These are phyloP conservation scores for Tetrahymena borealis DNA, from an alignment of 73 alveolate species.

Conservation along the genomic window DNA sequence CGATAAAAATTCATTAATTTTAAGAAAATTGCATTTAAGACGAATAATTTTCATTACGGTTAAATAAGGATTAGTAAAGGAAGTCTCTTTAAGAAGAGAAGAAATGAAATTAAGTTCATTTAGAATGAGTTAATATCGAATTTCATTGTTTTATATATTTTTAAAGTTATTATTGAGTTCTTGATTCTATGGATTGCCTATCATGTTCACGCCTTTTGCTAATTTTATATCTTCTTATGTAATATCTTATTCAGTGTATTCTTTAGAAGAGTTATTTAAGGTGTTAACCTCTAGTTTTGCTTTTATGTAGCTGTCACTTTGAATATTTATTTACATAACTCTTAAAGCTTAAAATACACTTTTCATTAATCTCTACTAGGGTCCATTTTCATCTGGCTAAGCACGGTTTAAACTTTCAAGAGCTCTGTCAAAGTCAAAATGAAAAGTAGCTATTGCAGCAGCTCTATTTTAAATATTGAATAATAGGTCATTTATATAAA, in stretches of 20 bases:
- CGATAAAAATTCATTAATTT: not conserved
- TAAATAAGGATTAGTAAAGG: not conserved
- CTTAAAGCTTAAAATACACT: not conserved
- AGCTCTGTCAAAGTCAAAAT: not conserved
- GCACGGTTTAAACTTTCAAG: not conserved
- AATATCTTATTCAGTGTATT: not conserved
- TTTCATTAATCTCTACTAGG: not conserved
- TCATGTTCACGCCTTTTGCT: not conserved
- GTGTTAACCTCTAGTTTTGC: not conserved
- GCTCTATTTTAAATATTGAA: not conserved
- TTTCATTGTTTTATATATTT: not conserved
- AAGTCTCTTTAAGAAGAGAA: not conserved
- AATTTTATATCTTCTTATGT: not conserved
- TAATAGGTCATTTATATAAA: not conserved
- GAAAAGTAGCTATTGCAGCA: not conserved
- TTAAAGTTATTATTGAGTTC: not conserved
- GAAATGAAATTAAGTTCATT: not conserved
- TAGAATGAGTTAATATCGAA: not conserved
- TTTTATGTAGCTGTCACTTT: not conserved
- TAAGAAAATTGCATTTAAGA: not conserved
- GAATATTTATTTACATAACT: not conserved
- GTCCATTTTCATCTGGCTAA: not conserved
- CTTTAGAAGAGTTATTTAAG: not conserved
- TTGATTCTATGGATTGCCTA: not conserved
- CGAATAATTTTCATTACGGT: not conserved